Conservation (phyloP, 768 basidiomycete genomes). For the Austroboletus festivus region DNA sequence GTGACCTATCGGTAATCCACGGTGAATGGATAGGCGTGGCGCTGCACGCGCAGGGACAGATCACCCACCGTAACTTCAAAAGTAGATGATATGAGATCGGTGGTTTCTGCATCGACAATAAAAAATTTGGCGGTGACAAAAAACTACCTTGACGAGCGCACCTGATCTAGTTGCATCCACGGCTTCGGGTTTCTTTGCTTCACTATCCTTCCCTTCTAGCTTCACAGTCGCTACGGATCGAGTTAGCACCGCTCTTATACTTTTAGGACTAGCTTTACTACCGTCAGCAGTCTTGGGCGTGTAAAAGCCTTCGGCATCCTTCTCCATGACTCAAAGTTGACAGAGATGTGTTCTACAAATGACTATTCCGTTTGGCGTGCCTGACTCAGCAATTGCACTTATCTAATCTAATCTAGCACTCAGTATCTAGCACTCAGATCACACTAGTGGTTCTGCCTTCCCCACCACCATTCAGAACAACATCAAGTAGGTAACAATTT, state of each 20-base stretch:
- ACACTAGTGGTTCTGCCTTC: too few species aligned
- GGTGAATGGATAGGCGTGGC: constrained; percentile 6
- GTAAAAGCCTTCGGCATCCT: constrained; percentile 81
- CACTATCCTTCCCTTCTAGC: constrained; percentile 29
- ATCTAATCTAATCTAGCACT: constrained; percentile 23
- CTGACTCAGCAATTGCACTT: constrained; percentile 23
- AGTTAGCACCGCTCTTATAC: constrained; percentile 8
- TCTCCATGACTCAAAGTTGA: constrained; percentile 46
- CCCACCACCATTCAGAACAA: too few species aligned
- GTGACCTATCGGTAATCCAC: constrained; percentile 64
- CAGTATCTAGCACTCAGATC: too few species aligned
- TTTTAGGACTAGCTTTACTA: constrained; percentile 20
- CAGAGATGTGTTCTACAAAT: constrained; percentile 1
- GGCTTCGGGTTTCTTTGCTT: constrained; percentile 22
- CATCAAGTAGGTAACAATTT: too few species aligned
- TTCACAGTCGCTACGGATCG: constrained; percentile 7
- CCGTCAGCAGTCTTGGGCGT: constrained; percentile 46
- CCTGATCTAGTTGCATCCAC: constrained; percentile 18
- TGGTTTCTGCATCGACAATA: constrained; percentile 26
- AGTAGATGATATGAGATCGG: constrained; percentile 71
- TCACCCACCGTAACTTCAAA: constrained; percentile 75
- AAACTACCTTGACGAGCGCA: constrained; percentile 10
- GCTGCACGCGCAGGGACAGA: not conserved
- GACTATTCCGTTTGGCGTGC: not conserved
- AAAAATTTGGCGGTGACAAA: not conserved